These are phyloP conservation scores for Botrytis galanthina DNA, from an alignment of 2,329 filamentous ascomycete species.

Conservation along the genomic window DNA sequence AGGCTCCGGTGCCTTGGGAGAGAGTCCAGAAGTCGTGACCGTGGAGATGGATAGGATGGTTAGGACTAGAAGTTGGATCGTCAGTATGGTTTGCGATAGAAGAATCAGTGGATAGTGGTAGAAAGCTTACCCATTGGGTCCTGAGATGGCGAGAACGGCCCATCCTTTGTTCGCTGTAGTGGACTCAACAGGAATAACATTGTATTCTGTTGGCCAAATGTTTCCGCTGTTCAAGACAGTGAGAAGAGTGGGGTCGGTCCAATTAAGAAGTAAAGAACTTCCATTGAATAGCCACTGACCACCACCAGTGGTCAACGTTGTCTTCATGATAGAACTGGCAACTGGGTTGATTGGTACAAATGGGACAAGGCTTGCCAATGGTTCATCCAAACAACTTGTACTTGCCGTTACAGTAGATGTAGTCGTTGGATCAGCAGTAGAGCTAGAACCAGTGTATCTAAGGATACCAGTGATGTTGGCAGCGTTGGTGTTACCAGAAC, in stretches of 20 bases:
- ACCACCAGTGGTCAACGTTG: slow-evolving; percentile 32
- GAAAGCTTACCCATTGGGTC: slow-evolving; percentile 25
- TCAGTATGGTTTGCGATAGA: not conserved
- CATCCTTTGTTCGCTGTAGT: slow-evolving; percentile 39
- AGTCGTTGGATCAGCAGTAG: slow-evolving; percentile 36
- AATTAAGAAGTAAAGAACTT: slow-evolving; percentile 48
- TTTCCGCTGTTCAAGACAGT: slow-evolving; percentile 36
- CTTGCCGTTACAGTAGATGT: slow-evolving; percentile 29
- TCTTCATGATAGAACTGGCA: slow-evolving; percentile 21
- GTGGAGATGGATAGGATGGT: slow-evolving; percentile 47
- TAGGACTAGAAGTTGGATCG: slow-evolving; percentile 18
- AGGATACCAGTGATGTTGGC: slow-evolving; percentile 43
- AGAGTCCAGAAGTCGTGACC: slow-evolving; percentile 51
- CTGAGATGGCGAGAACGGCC: slow-evolving; percentile 33
- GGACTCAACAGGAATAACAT: slow-evolving; percentile 38
- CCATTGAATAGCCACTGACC: slow-evolving; percentile 50
- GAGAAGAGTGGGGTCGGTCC: slow-evolving; percentile 46
- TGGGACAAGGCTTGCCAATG: slow-evolving; percentile 35
- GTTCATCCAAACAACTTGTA: slow-evolving; percentile 36
- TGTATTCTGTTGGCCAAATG: slow-evolving; percentile 35
- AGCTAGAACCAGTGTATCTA: slow-evolving; percentile 41
- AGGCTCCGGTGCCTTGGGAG: slow-evolving; percentile 45
- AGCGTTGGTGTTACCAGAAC: slow-evolving; percentile 56
- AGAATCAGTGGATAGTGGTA: slow-evolving; percentile 35
- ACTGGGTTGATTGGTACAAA: slow-evolving; percentile 30